Evolutionary conservation across 2,329 filamentous ascomycete species (phyloP).

Genomic region (Aureobasidium sp.): DNA sequence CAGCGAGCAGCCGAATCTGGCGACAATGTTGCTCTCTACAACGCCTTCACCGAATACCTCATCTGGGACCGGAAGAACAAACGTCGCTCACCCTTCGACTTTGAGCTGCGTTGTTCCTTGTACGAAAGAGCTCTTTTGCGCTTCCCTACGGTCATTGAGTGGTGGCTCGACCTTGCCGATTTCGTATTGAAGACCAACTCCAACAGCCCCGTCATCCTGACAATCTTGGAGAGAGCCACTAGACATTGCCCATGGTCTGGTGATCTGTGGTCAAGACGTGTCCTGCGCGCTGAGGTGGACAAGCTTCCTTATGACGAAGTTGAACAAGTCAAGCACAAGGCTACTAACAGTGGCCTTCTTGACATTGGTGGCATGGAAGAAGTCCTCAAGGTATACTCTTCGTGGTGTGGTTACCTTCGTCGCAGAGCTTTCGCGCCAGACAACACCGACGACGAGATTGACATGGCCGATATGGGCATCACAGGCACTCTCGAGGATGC

Average conservation of each 20-base stretch:
- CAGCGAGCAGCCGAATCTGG: slow-evolving; percentile 48
- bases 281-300: slow-evolving; percentile 74
- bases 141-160: slow-evolving; percentile 62
- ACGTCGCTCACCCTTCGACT: slow-evolving; percentile 36
- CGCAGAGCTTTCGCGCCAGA: slow-evolving; percentile 69
- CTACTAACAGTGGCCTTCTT: slow-evolving; percentile 75
- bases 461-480: slow-evolving; percentile 85
- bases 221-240: slow-evolving; percentile 71
- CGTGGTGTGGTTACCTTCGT: slow-evolving; percentile 91
- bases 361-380: slow-evolving; percentile 81
- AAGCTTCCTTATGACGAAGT: slow-evolving; percentile 69
- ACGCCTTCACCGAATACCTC: slow-evolving; percentile 58
- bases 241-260: slow-evolving; percentile 92
- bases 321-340: slow-evolving; percentile 82
- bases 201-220: slow-evolving; percentile 41
- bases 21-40: slow-evolving; percentile 49
- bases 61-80: slow-evolving; percentile 67
- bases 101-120: slow-evolving; percentile 50
- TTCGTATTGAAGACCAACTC: slow-evolving; percentile 51
- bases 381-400: slow-evolving; percentile 80
- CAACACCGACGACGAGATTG: slow-evolving; percentile 67
- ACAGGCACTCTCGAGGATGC: slow-evolving; percentile 79
- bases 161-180: slow-evolving; percentile 79
- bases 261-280: slow-evolving; percentile 78
- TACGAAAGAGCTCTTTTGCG: slow-evolving; percentile 69